These are phyloP conservation scores for Dryadomyces sulphureus DNA, from an alignment of 2,329 filamentous ascomycete genomes.

Conservation along the genomic window DNA sequence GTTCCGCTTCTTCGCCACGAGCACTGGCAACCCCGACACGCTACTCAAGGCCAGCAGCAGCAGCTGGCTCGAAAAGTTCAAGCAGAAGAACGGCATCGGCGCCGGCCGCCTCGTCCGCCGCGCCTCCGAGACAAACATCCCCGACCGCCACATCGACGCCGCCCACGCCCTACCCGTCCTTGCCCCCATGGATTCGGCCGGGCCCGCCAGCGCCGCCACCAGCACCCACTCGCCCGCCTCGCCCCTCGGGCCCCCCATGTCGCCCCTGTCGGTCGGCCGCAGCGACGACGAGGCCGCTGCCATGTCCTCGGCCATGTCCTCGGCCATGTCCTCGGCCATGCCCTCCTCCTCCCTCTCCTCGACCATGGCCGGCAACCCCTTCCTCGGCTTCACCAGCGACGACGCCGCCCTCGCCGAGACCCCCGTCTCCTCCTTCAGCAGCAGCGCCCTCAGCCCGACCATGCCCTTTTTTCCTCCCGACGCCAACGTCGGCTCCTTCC, in stretches of 20 bases:
- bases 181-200: slow-evolving; percentile 19
- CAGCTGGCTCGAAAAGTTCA: slow-evolving; percentile 89
- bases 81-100: slow-evolving; percentile 61
- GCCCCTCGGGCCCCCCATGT: slow-evolving; percentile 48
- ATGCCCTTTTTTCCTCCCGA: slow-evolving; percentile 71
- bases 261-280: slow-evolving; percentile 54
- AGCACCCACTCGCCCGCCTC: slow-evolving; percentile 61
- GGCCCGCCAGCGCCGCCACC: slow-evolving; percentile 24
- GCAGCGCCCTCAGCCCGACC: slow-evolving; percentile 56
- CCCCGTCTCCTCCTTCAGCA: slow-evolving; percentile 52
- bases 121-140: slow-evolving; percentile 55
- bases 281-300: slow-evolving; percentile 53
- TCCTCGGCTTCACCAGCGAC: too few species aligned
- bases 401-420: slow-evolving; percentile 51
- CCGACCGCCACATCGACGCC: slow-evolving; percentile 42
- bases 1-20: slow-evolving; percentile 65
- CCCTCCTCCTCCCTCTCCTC: too few species aligned
- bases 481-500: slow-evolving; percentile 51
- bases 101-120: slow-evolving; percentile 32
- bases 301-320: too few species aligned
- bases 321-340: too few species aligned
- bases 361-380: too few species aligned
- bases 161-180: slow-evolving; percentile 18
- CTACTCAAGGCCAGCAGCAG: slow-evolving; percentile 56
- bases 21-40: slow-evolving; percentile 52